Percentiles rank a stretch among this genome's conserved stretches.
Evolutionary conservation across 139 green algal genomes (phyloP).

Genomic region (Volvox reticuliferus): DNA sequence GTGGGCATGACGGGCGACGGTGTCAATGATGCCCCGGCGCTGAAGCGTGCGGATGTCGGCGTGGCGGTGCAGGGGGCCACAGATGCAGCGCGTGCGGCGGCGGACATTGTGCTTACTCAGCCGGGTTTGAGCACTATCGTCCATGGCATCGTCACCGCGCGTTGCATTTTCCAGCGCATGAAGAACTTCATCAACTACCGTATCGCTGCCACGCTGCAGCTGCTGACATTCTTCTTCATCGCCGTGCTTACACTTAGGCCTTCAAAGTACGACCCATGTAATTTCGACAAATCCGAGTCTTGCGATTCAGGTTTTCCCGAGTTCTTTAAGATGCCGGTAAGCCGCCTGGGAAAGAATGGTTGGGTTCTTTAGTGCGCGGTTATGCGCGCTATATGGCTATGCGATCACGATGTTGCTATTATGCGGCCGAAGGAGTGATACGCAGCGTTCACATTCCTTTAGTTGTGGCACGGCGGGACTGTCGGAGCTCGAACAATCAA

Average conservation of each 20-base stretch:
- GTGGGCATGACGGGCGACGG: slow-evolving; percentile 98
- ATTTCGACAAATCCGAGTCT: not conserved
- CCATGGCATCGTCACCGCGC: slow-evolving; percentile 78
- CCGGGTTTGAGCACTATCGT: slow-evolving; percentile 86
- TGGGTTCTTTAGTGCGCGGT: too few relatives aligned
- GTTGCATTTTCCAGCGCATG: slow-evolving; percentile 87
- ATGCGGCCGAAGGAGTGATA: too few relatives aligned
- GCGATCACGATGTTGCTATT: too few relatives aligned
- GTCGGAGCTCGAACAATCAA: too few relatives aligned
- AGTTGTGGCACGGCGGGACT: too few relatives aligned
- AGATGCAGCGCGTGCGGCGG: slow-evolving; percentile 87
- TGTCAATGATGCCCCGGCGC: slow-evolving; percentile 98
- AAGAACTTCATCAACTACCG: slow-evolving; percentile 92
- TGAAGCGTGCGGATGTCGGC: slow-evolving; percentile 99
- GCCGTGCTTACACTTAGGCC: slow-evolving; percentile 81
- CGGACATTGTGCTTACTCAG: slow-evolving; percentile 93
- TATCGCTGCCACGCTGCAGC: slow-evolving; percentile 77
- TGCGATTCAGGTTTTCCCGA: slow-evolving; percentile 52
- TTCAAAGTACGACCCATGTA: slow-evolving; percentile 58
- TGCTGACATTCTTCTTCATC: slow-evolving; percentile 93
- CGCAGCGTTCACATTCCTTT: too few relatives aligned
- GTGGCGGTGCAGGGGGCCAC: slow-evolving; percentile 95
- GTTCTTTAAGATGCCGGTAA: slow-evolving; percentile 90
- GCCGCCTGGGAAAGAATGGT: not conserved
- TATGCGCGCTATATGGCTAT: too few relatives aligned